Base-by-base conservation (phyloP, 805 yeast species). In the Candida sphagnicola region DNA sequence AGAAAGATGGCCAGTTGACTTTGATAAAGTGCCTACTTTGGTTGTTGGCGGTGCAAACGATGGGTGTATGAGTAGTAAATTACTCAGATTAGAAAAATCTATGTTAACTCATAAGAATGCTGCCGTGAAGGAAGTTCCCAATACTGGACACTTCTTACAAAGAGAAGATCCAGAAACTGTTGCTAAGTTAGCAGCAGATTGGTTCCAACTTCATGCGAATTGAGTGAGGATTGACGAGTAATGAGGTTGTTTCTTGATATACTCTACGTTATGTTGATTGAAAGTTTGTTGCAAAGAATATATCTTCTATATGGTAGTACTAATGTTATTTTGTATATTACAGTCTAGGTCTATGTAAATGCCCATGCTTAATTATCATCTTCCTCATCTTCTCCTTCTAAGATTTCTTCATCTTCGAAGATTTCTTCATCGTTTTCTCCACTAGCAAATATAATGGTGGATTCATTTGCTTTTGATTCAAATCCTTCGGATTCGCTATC, bases 391-490 rank as follows among this genome's bases (percentile, higher is more conserved):
- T 47, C 61, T n/a, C 44, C 56, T 5, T 51, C 64, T 10, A 59
- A 70, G 18, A 58, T 57, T 14, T 58, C 63, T 51, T 74, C 62
- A 17, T 42, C 53, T 15, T 43, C 52, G 18, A 42, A 49, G 25
- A 74, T 80, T 28, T 50, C 41, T 53, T 54, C 62, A 41, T 65
- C 70, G 45, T 60, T 57, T 45, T 69, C 74, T 6, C 71, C 73
- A 46, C 61, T 65, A 59, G 47, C 75, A 37, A 61, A 54, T 37
- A 59, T 53, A 41, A 65, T 48, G 25, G 51, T 56, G 39, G 59
- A 67, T 35, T 57, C 67, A 31, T 46, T 49, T 26, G 43, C 43
- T 6, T 48, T 38, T 49, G 40, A 15, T 10, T 38, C 42, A 10
- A 13, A 8, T 26, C 13, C 15, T 8, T 47, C 38, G 47, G 40